Conservation (phyloP, 495 filamentous ascomycete genomes). For the Peziza echinospora region DNA sequence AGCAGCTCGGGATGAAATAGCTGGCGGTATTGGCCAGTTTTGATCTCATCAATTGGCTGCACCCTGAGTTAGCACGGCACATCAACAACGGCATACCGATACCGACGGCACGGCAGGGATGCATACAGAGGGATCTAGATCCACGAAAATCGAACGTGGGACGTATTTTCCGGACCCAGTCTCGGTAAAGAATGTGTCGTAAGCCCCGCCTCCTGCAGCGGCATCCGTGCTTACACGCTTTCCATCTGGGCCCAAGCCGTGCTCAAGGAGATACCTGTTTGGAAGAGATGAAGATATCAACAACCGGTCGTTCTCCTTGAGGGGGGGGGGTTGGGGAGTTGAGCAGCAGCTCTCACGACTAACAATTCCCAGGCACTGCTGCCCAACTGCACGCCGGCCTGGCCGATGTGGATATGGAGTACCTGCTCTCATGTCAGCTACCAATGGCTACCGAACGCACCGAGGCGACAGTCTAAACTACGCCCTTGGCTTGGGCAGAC, state of each 20-base stretch:
- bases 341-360: constrained; percentile 20
- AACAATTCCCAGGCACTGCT: constrained; percentile 94
- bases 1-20: constrained; percentile 77
- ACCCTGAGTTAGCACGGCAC: constrained; percentile 8
- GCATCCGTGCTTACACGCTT: constrained; percentile 32
- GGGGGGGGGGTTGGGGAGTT: neutral
- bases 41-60: constrained; percentile 73
- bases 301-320: neutral
- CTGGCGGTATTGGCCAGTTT: constrained; percentile 59
- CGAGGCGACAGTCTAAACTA: no score
- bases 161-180: constrained; percentile 74
- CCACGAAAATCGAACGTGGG: constrained; percentile 72
- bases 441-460: no score
- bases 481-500: constrained; percentile 7
- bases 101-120: neutral
- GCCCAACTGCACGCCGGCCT: constrained; percentile 81
- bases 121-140: constrained; percentile 62
- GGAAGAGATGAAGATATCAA: constrained; percentile 7
- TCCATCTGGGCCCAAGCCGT: constrained; percentile 64
- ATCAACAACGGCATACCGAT: neutral
- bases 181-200: constrained; percentile 83
- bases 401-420: constrained; percentile 77
- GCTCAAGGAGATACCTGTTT: constrained; percentile 67
- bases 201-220: no score
- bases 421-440: no score